These are phyloP conservation scores for Colletotrichum tanaceti DNA, from an alignment of 2,329 filamentous ascomycete species.

Conservation along the genomic window DNA sequence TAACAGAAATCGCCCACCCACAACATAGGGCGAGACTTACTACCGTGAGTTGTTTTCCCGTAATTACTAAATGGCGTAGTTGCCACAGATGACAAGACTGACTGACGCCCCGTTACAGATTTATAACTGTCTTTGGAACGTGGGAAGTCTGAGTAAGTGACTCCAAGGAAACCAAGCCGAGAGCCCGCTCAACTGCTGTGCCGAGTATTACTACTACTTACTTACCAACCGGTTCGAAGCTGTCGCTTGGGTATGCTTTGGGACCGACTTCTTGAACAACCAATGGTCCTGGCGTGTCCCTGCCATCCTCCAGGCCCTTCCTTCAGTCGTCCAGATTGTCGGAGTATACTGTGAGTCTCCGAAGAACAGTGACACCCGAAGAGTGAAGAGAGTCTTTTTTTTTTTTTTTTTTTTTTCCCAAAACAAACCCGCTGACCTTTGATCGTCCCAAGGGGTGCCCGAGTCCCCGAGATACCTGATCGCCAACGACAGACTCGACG, in stretches of 20 bases:
- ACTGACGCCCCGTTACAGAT: conserved; percentile 45
- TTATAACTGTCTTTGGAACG: conserved; percentile 76
- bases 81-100: too few relatives aligned
- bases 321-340: conserved; percentile 69
- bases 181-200: conserved; percentile 16
- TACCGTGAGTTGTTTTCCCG: conserved; percentile 46
- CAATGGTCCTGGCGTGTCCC: conserved; percentile 77
- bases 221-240: conserved; percentile 46
- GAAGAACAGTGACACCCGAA: too few relatives aligned
- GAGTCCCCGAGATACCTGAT: conserved; percentile 59
- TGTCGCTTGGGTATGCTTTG: conserved; percentile 72
- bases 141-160: conserved; percentile 56
- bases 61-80: rapidly evolving
- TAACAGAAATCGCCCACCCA: conserved; percentile 74
- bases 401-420: too few relatives aligned
- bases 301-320: conserved; percentile 70
- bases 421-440: neutral
- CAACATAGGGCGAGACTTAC: conserved; percentile 74
- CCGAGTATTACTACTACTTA: too few relatives aligned
- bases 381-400: too few relatives aligned
- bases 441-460: conserved; percentile 57
- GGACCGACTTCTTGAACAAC: conserved; percentile 65
- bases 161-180: conserved; percentile 54
- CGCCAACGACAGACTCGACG: conserved; percentile 49
- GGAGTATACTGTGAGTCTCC: conserved; percentile 67